Evolutionary conservation across 495 filamentous ascomycete species (phyloP).

Genomic region (Penicillium taxi): DNA sequence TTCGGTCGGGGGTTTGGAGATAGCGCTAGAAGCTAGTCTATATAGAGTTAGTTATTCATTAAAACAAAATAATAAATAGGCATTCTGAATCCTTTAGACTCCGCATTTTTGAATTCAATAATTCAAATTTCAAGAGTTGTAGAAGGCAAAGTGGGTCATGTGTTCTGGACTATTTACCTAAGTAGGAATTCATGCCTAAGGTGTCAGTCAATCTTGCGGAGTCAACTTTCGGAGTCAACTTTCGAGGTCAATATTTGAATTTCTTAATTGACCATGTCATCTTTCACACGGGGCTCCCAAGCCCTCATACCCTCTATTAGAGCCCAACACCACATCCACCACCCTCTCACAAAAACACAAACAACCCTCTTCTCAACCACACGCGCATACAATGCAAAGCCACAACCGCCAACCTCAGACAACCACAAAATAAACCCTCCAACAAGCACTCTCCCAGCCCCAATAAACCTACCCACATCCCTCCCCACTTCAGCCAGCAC

Average conservation of each 20-base stretch:
- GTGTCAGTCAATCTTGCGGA: too few relatives aligned
- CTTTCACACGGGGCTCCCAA: slow-evolving; percentile 2
- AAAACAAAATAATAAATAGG: too few relatives aligned
- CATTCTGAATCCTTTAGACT: too few relatives aligned
- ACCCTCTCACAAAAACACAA: background rate
- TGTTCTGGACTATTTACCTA: too few relatives aligned
- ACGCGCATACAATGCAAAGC: background rate
- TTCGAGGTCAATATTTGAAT: background rate
- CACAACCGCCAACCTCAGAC: slow-evolving; percentile 2
- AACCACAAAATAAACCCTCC: slow-evolving; percentile 32
- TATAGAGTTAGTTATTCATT: too few relatives aligned
- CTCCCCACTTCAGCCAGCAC: slow-evolving; percentile 13
- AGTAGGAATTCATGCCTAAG: too few relatives aligned
- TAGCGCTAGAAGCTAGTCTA: too few relatives aligned
- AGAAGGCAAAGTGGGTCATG: too few relatives aligned
- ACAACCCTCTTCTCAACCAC: slow-evolving; percentile 20
- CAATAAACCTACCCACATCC: slow-evolving; percentile 20
- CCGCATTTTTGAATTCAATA: too few relatives aligned
- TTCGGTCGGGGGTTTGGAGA: too few relatives aligned
- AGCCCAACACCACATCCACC: background rate
- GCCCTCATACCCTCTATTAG: slow-evolving; percentile 2
- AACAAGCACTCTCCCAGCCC: slow-evolving; percentile 30
- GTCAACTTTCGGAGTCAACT: too few relatives aligned
- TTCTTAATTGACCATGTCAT: slow-evolving; percentile 5
- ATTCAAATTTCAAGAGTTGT: too few relatives aligned